Evolutionary conservation across 2,329 filamentous ascomycete species (phyloP), one percentile per base, ranked within the genome.

Genomic region (Onygenales sp.): DNA sequence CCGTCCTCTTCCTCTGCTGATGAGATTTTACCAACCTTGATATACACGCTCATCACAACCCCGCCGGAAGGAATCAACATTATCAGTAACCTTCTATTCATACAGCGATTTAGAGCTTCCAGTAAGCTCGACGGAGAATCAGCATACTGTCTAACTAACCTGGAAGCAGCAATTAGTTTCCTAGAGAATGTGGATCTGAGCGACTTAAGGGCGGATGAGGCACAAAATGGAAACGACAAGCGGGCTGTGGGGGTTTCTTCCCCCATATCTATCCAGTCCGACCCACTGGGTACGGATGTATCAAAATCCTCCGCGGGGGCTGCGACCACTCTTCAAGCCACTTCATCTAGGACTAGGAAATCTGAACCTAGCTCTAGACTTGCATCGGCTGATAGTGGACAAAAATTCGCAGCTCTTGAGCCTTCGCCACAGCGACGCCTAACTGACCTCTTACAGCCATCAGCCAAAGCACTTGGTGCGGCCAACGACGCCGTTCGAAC

Each of bases 1-100:
- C 80, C 82, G 7, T 81, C 91, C 0, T 81, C 81, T 0, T 95
- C 93, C 0, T 97, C 93, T 1, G 93, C 93, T 2, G 93, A 98
- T 65, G 93, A 97, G 70, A 94, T 98, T 52, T 84, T 98, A 67
- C 93, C 93, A 0, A 95, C 95, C 69, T 79, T 98, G 57, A 98
- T 98, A 57, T 98, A 95, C 72, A 88, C 90, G 0, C 80, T 98
- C 56, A 94, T 98, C 65, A 96, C 90, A 2, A 85, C 91, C 44
- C 86, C 89, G 0, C 87, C 91, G 0, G 87, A 93, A 68, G 82
- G 85, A 36, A 84, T 97, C 47, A 88, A 91, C 67, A 86, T 91
- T 52, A 89, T 95, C 64, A 97, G 92, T 74, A 94, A 98, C 67
- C 76, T 94, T n/a, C 83, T 87, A 61, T 98, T 97, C 67, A 90